Percentiles rank a stretch among this genome's conserved stretches.
These are phyloP conservation scores for Aechmea fasciata DNA, from an alignment of 176 grass and related monocot species.

Conservation along the genomic window DNA sequence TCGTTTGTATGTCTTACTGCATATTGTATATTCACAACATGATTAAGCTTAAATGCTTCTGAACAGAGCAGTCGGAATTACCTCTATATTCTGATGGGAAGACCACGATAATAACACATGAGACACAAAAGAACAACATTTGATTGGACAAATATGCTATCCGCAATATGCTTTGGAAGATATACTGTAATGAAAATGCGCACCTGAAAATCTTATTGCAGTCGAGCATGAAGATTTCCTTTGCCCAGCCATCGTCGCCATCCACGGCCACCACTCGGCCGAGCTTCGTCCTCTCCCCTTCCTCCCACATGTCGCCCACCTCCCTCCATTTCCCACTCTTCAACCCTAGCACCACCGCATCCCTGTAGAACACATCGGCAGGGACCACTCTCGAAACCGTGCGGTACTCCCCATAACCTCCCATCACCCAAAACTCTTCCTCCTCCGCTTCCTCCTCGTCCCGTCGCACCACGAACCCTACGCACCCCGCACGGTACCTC, in stretches of 20 bases:
- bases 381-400: slow-evolving; percentile 69
- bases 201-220: slow-evolving; percentile 59
- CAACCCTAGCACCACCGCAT: slow-evolving; percentile 61
- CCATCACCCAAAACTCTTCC: slow-evolving; percentile 96
- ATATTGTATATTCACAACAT: too few species aligned
- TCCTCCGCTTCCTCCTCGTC: slow-evolving; percentile 37
- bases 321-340: slow-evolving; percentile 68
- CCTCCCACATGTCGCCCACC: slow-evolving; percentile 69
- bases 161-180: neutral
- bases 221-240: slow-evolving; percentile 67
- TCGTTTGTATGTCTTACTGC: too few species aligned
- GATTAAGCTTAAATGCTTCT: too few species aligned
- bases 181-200: neutral
- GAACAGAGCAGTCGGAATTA: too few species aligned
- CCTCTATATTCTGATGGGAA: too few species aligned
- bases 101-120: too few species aligned
- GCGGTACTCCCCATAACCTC: slow-evolving; percentile 59
- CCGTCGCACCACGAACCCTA: slow-evolving; percentile 42
- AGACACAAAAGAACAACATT: too few species aligned
- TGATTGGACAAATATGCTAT: neutral
- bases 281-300: slow-evolving; percentile 55
- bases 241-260: slow-evolving; percentile 38
- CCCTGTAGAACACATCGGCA: slow-evolving; percentile 50
- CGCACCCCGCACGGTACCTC: slow-evolving; percentile 57
- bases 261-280: slow-evolving; percentile 43